A percentile compares a stretch with the other conserved stretches of the same genome.
Evolutionary conservation across 1,284 basidiomycete genomes (phyloP).

Genomic region (Cutaneotrichosporon sp.): DNA sequence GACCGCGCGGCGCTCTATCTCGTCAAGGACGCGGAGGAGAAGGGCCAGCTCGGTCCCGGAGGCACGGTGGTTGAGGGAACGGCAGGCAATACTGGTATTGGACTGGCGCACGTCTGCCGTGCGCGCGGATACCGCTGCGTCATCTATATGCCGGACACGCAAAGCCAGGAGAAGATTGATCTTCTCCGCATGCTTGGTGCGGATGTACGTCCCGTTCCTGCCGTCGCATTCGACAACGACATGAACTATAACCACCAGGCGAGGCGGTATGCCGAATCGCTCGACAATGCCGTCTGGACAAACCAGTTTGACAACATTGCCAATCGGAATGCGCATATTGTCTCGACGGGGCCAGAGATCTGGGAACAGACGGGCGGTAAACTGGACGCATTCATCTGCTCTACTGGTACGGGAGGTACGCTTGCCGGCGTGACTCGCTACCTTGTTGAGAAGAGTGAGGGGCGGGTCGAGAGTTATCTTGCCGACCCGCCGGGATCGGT

Average conservation of each 20-base stretch:
- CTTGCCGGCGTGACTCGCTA: slow-evolving; percentile 84
- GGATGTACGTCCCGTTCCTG: slow-evolving; percentile 92
- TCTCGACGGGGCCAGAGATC: slow-evolving; percentile 92
- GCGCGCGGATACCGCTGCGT: slow-evolving; percentile 93
- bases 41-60: slow-evolving; percentile 73
- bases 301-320: slow-evolving; percentile 96
- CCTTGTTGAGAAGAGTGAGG: slow-evolving; percentile 78
- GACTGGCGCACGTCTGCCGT: slow-evolving; percentile 88
- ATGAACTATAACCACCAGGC: slow-evolving; percentile 99
- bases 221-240: slow-evolving; percentile 94
- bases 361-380: slow-evolving; percentile 83
- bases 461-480: slow-evolving; percentile 84
- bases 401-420: slow-evolving; percentile 95
- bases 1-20: slow-evolving; percentile 93
- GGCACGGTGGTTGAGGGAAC: slow-evolving; percentile 98
- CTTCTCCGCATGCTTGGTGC: slow-evolving; percentile 94
- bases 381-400: slow-evolving; percentile 86
- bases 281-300: slow-evolving; percentile 96
- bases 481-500: slow-evolving; percentile 97
- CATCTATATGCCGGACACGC: slow-evolving; percentile 99
- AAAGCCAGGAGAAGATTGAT: slow-evolving; percentile 98
- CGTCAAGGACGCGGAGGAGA: slow-evolving; percentile 82
- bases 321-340: slow-evolving; percentile 85
- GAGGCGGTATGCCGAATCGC: slow-evolving; percentile 74
- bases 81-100: slow-evolving; percentile 98